A percentile compares a stretch with the other conserved stretches of the same genome.
These are phyloP conservation scores for Chrysanthemum lavandulifolium DNA, from an alignment of 129 eudicot genomes.

Conservation along the genomic window DNA sequence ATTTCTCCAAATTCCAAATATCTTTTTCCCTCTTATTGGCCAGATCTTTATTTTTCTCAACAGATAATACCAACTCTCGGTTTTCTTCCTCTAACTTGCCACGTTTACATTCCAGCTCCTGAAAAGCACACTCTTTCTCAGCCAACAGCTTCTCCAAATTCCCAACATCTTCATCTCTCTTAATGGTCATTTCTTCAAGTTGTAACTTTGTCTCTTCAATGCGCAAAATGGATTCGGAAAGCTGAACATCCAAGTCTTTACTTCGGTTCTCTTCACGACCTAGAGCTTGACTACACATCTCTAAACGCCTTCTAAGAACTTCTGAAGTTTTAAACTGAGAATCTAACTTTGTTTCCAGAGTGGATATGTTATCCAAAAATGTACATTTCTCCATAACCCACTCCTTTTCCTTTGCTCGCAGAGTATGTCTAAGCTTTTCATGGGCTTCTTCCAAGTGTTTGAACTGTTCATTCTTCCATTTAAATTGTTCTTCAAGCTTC, in stretches of 20 bases:
- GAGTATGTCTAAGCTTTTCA: slow-evolving; percentile 46
- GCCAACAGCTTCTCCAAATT: too few species aligned
- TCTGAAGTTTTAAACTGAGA: slow-evolving; percentile 55
- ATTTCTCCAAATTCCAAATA: too few species aligned
- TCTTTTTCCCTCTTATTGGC: slow-evolving; percentile 40
- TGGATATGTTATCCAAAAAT: slow-evolving; percentile 58
- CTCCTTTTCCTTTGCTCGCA: slow-evolving; percentile 44
- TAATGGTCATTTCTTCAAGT: slow-evolving; percentile 42
- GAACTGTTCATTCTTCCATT: slow-evolving; percentile 84
- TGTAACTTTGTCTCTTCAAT: slow-evolving; percentile 38
- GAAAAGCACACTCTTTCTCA: slow-evolving; percentile 50
- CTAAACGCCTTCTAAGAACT: slow-evolving; percentile 52
- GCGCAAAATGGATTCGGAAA: slow-evolving; percentile 36
- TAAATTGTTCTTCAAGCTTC: slow-evolving; percentile 64
- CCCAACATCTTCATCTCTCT: slow-evolving; percentile 30
- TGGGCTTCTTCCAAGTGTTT: slow-evolving; percentile 75
- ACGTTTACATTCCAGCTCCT: slow-evolving; percentile 54
- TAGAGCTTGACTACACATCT: slow-evolving; percentile 66
- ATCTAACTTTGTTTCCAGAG: slow-evolving; percentile 57
- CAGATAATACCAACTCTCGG: slow-evolving; percentile 34
- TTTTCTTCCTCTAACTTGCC: slow-evolving; percentile 51
- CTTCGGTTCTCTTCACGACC: slow-evolving; percentile 68
- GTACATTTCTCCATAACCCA: slow-evolving; percentile 72
- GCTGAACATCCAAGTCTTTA: slow-evolving; percentile 48
- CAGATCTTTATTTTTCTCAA: slow-evolving; percentile 38